A percentile compares a stretch with the other conserved stretches of the same genome.
These are phyloP conservation scores for Babesia ovata DNA, from an alignment of 169 alveolate species.

Conservation along the genomic window DNA sequence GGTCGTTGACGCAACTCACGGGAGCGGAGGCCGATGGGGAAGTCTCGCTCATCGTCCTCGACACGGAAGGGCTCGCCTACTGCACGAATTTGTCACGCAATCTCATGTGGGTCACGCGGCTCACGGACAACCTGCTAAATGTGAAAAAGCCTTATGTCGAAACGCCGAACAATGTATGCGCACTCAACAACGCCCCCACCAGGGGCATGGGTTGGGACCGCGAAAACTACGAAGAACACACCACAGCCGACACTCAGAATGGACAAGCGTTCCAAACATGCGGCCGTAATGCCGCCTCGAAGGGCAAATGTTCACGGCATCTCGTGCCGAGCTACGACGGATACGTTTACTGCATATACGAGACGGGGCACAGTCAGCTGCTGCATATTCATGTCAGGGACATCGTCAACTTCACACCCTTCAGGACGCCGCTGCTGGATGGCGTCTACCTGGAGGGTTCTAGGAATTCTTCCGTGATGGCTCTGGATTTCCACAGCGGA, in stretches of 20 bases:
- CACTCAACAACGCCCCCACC: conserved; percentile 29
- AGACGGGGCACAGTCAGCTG: conserved; percentile 60
- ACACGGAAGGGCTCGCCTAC: conserved; percentile 66
- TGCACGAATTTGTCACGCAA: conserved; percentile 41
- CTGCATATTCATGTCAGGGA: conserved; percentile 75
- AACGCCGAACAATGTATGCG: conserved; percentile 11
- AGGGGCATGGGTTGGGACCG: background rate
- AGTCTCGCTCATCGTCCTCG: conserved; percentile 53
- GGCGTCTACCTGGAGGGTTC: conserved; percentile 77
- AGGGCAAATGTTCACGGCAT: conserved; percentile 5
- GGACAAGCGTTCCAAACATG: background rate
- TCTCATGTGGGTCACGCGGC: conserved; percentile 57
- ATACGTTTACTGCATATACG: conserved; percentile 74
- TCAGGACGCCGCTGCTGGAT: conserved; percentile 75
- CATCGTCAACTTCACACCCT: conserved; percentile 79
- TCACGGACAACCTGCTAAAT: conserved; percentile 55
- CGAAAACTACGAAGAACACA: background rate
- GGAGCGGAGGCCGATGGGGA: conserved; percentile 16
- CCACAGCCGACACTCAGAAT: background rate
- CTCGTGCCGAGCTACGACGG: conserved; percentile 74
- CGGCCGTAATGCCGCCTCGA: background rate
- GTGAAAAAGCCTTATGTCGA: conserved; percentile 46
- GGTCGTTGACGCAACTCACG: background rate
- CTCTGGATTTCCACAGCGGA: conserved; percentile 62
- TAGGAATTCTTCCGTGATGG: conserved; percentile 68